Percentiles rank a stretch among this genome's conserved stretches.
These are phyloP conservation scores for Dipteronia dyeriana DNA, from an alignment of 345 rosid genomes.

Conservation along the genomic window DNA sequence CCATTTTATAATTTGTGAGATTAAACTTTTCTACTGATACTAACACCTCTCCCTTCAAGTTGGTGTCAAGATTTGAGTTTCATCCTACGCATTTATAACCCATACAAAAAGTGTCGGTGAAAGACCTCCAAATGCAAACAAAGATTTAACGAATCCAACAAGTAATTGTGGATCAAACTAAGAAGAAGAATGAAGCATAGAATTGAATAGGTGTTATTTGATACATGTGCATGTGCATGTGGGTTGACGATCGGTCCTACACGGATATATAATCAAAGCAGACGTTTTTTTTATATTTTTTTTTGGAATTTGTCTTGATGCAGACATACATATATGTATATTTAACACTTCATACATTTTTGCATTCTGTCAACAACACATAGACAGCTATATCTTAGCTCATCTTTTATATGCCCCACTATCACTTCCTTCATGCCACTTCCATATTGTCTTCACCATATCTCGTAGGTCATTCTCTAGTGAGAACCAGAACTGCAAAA, in stretches of 20 bases:
- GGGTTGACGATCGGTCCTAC: not conserved
- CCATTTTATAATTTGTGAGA: not conserved
- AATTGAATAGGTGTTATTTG: not conserved
- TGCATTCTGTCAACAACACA: not conserved
- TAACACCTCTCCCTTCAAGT: too few relatives aligned
- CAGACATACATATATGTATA: not conserved
- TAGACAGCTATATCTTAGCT: slow-evolving; percentile 16
- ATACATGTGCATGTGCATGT: not conserved
- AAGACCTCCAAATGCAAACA: not conserved
- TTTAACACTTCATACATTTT: not conserved
- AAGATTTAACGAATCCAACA: not conserved
- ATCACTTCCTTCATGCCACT: not conserved
- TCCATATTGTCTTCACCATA: not conserved
- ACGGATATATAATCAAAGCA: not conserved
- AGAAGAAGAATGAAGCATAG: not conserved
- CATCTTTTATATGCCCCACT: not conserved
- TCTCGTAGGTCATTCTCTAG: too few relatives aligned
- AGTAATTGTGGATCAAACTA: not conserved
- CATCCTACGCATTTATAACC: too few relatives aligned
- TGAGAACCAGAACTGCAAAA: too few relatives aligned
- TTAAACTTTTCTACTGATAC: too few relatives aligned
- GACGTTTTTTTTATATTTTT: not conserved
- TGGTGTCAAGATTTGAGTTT: too few relatives aligned
- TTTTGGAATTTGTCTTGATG: not conserved
- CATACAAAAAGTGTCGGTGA: not conserved